Evolutionary conservation across 2,329 filamentous ascomycete genomes (phyloP), one percentile per base, ranked within the genome.

Genomic region (Onygenales sp.): DNA sequence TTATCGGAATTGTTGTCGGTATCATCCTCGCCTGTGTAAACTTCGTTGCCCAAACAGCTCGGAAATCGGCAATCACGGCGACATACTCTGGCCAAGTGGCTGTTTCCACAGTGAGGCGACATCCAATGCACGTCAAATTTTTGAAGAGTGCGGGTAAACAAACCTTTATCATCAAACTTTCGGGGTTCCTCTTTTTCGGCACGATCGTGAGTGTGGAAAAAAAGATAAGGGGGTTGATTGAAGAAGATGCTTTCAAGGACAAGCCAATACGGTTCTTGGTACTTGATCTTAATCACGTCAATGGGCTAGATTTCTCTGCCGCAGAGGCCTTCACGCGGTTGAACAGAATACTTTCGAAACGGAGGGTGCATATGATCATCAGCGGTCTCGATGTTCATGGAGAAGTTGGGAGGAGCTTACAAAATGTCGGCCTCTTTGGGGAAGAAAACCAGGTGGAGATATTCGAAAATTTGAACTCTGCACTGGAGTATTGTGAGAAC

Each of bases 181-280:
- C 87, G 0, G 92, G 93, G 0, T 97, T 92, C 64, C 80, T 98
- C n/a, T 98, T 98, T 76, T 98, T 98, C 61, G 93, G 93, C 13
- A 97, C 91, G 2, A 95, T 98, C 59, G 92, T 96, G 51, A 89
- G 88, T 47, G 92, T 98, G 0, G 93, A 98, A 68, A 87, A 88
- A 57, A 86, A 86, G 58, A 91, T 97, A 56, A 82, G 91, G 21
- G 82, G 78, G 3, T 74, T 97, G 34, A 84, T 97, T 46, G 85
- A 91, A 32, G 89, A 95, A 33, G 84, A 92, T 56, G 80, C 84
- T 2, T 97, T 96, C 65, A 75, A 77, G 31, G 75, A 82, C 58
- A 80, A 84, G 51, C 90, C 92, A 0, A 93, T 97, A 65, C 86
- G 88, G 59, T 98, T 90, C 66, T 76, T 98, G 42, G 82, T 98